phyloP scores from a whole-genome alignment of 225 moss, liverwort and hornwort genomes.

The Bryoerythrophyllum caledonicum region DNA sequence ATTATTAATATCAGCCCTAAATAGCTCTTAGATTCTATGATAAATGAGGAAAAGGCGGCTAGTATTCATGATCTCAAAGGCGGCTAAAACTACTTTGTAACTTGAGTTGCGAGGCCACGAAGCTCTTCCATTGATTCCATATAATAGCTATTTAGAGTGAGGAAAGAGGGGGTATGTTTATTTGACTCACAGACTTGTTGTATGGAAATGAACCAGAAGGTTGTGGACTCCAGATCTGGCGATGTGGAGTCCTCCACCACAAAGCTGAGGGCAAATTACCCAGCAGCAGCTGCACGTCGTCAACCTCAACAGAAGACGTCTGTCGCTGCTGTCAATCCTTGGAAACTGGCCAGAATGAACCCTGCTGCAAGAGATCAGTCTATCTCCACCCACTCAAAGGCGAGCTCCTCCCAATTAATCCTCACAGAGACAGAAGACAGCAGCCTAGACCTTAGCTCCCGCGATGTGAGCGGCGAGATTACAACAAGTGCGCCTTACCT shows the following conservation, averaged over 20 bases:
- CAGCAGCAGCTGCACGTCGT: too few species aligned
- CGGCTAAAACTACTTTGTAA: too few species aligned
- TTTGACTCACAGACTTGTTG: too few species aligned
- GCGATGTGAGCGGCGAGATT: constrained; percentile 59
- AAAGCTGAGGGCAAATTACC: constrained; percentile 28
- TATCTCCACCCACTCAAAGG: constrained; percentile 49
- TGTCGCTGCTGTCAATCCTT: constrained; percentile 81
- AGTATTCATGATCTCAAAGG: too few species aligned
- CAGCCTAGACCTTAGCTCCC: constrained; percentile 67
- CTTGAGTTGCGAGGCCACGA: too few species aligned
- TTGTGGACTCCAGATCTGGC: constrained; percentile 38
- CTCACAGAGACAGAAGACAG: constrained; percentile 79
- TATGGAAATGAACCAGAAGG: constrained; percentile 32
- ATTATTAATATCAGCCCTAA: too few species aligned
- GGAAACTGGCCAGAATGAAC: constrained; percentile 84
- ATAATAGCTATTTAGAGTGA: too few species aligned
- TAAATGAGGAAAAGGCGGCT: too few species aligned
- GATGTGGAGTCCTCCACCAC: constrained; percentile 49
- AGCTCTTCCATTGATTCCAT: too few species aligned
- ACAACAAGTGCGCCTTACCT: constrained; percentile 43
- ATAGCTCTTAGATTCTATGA: too few species aligned
- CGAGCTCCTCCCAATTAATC: constrained; percentile 27
- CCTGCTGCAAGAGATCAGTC: constrained; percentile 53
- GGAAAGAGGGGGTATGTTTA: too few species aligned
- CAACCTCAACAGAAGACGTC: constrained; percentile 39